phyloP scores from a whole-genome alignment of 75 land plant genomes.

The Larix kaempferi region DNA sequence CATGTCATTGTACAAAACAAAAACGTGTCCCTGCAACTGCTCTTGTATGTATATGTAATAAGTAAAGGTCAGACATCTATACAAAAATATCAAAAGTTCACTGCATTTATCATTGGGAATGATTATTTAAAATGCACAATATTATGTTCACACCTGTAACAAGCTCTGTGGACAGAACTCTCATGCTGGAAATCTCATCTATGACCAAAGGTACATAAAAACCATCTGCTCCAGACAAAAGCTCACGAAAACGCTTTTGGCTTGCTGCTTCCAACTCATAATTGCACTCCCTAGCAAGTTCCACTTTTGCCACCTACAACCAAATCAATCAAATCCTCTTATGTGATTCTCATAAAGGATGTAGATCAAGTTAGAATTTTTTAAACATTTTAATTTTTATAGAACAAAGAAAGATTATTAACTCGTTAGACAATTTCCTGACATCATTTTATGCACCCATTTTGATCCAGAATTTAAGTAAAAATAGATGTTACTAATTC shows the following conservation, averaged over 20 bases:
- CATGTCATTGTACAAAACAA: not conserved
- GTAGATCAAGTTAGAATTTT: not conserved
- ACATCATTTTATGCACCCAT: not conserved
- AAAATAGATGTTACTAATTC: not conserved
- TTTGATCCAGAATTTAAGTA: not conserved
- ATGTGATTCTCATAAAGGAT: not conserved
- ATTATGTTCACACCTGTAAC: slow-evolving; percentile 61
- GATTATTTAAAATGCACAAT: not conserved
- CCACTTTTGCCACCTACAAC: slow-evolving; percentile 89
- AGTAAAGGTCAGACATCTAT: not conserved
- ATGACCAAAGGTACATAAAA: slow-evolving; percentile 89
- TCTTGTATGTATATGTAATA: not conserved
- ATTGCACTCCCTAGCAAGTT: slow-evolving; percentile 95
- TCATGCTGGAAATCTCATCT: slow-evolving; percentile 73
- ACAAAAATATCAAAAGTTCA: not conserved
- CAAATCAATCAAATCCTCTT: not conserved
- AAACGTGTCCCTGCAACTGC: not conserved
- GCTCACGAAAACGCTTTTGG: slow-evolving; percentile 73
- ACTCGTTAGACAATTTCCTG: not conserved
- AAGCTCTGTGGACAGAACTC: slow-evolving; percentile 90
- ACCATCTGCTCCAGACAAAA: slow-evolving; percentile 51
- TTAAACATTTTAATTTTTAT: not conserved
- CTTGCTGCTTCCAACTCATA: slow-evolving; percentile 83
- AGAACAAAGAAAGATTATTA: not conserved
- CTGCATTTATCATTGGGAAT: not conserved